phyloP scores from a whole-genome alignment of 2,329 filamentous ascomycete genomes.

The Cordyceps tenuipes region DNA sequence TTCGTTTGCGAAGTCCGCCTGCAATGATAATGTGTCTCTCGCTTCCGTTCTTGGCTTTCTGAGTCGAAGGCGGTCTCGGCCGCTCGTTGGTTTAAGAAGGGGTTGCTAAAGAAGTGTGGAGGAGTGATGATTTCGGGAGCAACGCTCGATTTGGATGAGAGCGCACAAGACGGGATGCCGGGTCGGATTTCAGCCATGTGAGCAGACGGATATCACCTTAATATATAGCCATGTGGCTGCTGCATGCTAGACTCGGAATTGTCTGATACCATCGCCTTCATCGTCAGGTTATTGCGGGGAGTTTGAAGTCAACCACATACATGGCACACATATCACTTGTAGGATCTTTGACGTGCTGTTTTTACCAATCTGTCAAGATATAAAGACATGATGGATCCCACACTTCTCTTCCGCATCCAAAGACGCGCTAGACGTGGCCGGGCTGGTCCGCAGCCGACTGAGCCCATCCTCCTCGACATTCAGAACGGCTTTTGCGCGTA shows the following conservation, averaged over 20 bases:
- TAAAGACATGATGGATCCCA: slow-evolving; percentile 2
- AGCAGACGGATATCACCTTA: neutral
- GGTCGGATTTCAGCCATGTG: neutral
- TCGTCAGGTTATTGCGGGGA: neutral
- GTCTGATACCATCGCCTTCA: neutral
- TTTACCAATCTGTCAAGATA: neutral
- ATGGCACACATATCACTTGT: too few relatives aligned
- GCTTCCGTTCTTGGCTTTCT: neutral
- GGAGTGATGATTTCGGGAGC: neutral
- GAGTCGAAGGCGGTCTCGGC: neutral
- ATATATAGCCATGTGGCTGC: slow-evolving; percentile 1
- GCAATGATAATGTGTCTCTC: neutral
- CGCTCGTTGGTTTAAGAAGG: neutral
- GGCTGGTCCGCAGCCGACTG: neutral
- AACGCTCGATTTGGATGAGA: neutral
- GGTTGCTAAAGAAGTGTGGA: neutral
- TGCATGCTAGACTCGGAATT: neutral
- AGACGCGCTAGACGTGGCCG: neutral
- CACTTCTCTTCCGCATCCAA: neutral
- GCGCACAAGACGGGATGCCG: neutral
- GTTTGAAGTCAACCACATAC: neutral
- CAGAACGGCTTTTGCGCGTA: slow-evolving; percentile 8
- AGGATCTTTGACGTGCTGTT: neutral
- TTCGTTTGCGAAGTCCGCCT: neutral
- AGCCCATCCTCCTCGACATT: slow-evolving; percentile 4